These are phyloP conservation scores for Rosa lucieae DNA, from an alignment of 306 rosid genomes.

Conservation along the genomic window DNA sequence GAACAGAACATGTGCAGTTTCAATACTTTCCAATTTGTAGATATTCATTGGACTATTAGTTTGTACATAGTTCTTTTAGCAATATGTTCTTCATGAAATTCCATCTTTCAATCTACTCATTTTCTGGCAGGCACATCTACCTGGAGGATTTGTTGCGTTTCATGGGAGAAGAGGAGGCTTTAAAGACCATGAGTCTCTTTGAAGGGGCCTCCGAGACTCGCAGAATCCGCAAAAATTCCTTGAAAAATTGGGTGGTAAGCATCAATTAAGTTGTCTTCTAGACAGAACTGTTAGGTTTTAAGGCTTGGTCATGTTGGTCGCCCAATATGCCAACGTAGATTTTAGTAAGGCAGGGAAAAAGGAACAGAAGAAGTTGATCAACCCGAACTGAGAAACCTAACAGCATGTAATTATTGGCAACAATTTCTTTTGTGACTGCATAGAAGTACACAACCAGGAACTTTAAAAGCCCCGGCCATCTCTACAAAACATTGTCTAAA, in stretches of 20 bases:
- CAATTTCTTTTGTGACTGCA: background rate
- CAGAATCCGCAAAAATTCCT: conserved; percentile 65
- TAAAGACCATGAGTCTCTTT: conserved; percentile 63
- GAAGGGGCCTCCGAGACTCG: conserved; percentile 66
- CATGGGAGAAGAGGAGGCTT: conserved; percentile 80
- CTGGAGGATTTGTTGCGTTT: conserved; percentile 71
- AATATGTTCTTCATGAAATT: background rate
- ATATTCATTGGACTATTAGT: background rate
- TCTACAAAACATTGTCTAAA: background rate
- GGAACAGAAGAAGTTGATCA: background rate
- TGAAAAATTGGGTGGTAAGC: conserved; percentile 95
- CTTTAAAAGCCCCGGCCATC: background rate
- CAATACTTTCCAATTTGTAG: background rate
- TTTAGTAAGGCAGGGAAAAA: background rate
- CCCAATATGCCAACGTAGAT: background rate
- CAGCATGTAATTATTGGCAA: background rate
- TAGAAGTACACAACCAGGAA: no score
- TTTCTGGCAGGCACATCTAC: conserved; percentile 48
- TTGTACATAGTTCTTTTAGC: background rate
- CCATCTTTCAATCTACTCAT: background rate
- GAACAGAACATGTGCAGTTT: background rate
- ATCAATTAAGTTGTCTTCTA: conserved; percentile 8
- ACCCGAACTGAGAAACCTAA: background rate
- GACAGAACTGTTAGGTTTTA: conserved; percentile 1
- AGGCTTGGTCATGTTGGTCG: background rate